Conservation (phyloP, 2,329 filamentous ascomycete genomes). For the Juglanconis sp. region DNA sequence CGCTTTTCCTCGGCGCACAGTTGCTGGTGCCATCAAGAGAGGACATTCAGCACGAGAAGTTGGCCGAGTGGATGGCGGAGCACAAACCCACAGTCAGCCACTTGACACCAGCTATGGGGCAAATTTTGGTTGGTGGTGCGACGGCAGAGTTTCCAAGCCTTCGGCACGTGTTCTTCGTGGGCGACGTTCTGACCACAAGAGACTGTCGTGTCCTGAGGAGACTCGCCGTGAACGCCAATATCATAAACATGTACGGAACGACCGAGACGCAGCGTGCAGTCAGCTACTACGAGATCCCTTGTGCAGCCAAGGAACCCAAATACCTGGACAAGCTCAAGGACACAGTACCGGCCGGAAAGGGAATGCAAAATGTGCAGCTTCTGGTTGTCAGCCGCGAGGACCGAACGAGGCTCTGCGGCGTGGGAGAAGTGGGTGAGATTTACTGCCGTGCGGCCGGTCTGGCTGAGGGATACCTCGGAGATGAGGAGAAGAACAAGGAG, state of each 20-base stretch:
- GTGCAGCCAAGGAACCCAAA: constrained; percentile 56
- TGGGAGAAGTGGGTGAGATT: constrained; percentile 83
- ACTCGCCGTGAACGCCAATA: constrained; percentile 70
- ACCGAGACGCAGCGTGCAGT: constrained; percentile 82
- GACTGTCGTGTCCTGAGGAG: constrained; percentile 76
- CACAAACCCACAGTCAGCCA: constrained; percentile 77
- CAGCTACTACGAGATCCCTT: constrained; percentile 77
- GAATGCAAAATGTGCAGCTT: constrained; percentile 87
- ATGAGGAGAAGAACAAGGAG: constrained; percentile 49
- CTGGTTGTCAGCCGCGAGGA: constrained; percentile 74
- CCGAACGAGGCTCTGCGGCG: constrained; percentile 65
- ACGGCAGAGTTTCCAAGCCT: constrained; percentile 72
- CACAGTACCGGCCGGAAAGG: constrained; percentile 76
- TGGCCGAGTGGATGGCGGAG: constrained; percentile 84
- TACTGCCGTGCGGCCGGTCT: constrained; percentile 79
- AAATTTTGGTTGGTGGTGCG: constrained; percentile 85
- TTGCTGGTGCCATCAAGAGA: constrained; percentile 13
- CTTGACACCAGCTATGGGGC: constrained; percentile 93
- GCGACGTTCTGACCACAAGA: constrained; percentile 80
- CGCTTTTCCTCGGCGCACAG: constrained; percentile 11
- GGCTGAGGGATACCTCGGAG: constrained; percentile 60
- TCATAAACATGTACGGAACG: constrained; percentile 85
- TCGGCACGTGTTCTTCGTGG: constrained; percentile 84
- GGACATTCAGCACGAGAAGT: constrained; percentile 77
- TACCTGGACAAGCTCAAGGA: constrained; percentile 51